phyloP scores from a whole-genome alignment of 768 basidiomycete genomes.

The Amyloporia xantha region DNA sequence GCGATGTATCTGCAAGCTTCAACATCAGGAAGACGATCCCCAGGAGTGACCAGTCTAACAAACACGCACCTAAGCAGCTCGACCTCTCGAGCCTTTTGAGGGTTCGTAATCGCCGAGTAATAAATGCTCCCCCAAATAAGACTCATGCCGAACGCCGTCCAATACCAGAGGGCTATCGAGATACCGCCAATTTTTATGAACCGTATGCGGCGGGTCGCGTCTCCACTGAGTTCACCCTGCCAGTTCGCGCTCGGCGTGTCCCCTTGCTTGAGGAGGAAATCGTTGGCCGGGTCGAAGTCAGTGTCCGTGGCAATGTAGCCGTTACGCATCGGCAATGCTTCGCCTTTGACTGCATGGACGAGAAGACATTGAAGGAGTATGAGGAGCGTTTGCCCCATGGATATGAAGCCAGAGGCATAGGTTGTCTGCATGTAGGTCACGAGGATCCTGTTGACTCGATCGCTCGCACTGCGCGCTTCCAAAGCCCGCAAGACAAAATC shows the following conservation, averaged over 20 bases:
- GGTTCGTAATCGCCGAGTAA: neutral
- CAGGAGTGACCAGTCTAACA: neutral
- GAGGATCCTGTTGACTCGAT: neutral
- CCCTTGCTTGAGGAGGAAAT: constrained; percentile 1
- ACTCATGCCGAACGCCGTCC: neutral
- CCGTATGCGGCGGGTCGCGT: neutral
- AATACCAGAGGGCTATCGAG: neutral
- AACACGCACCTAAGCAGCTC: neutral
- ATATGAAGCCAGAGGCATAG: neutral
- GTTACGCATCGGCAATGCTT: neutral
- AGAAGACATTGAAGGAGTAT: neutral
- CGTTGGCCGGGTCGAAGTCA: neutral
- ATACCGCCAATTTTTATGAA: neutral
- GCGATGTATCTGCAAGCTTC: neutral
- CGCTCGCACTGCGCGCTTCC: neutral
- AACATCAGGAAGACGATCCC: neutral
- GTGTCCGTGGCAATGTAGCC: neutral
- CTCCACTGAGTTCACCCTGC: neutral
- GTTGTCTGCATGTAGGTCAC: neutral
- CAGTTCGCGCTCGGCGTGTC: constrained; percentile 3
- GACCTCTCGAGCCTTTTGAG: neutral
- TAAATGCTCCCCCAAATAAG: neutral
- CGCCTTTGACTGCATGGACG: neutral
- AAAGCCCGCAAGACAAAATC: neutral
- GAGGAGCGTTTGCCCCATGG: neutral